Evolutionary conservation across 1,139 yeast species (phyloP).

Genomic region (Pichia inconspicua): DNA sequence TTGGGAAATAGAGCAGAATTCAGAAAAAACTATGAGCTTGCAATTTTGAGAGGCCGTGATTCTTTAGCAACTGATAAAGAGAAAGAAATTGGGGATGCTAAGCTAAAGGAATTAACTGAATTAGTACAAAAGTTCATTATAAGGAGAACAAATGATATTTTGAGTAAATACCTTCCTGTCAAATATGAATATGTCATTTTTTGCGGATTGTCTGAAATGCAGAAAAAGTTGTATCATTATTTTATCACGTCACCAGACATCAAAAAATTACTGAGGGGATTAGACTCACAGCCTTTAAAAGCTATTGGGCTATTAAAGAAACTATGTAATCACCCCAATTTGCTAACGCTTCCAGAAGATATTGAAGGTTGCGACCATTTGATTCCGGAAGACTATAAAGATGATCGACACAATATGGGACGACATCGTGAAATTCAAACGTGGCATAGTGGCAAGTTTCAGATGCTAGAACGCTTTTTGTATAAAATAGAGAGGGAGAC

Average conservation of each 20-base stretch:
- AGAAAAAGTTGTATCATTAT: conserved; percentile 58
- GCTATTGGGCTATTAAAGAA: conserved; percentile 87
- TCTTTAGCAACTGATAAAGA: conserved; percentile 84
- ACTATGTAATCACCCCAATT: conserved; percentile 88
- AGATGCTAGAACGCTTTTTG: conserved; percentile 65
- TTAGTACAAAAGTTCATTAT: conserved; percentile 86
- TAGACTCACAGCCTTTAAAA: conserved; percentile 75
- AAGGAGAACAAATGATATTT: conserved; percentile 89
- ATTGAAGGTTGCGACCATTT: conserved; percentile 57
- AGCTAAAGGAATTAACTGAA: conserved; percentile 61
- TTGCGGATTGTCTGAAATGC: conserved; percentile 77
- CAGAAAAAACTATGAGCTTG: conserved; percentile 73
- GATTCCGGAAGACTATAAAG: conserved; percentile 68
- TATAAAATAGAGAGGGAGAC: conserved; percentile 71
- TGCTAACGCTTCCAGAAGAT: conserved; percentile 68
- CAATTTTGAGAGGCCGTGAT: conserved; percentile 80
- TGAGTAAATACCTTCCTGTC: conserved; percentile 88
- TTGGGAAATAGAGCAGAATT: conserved; percentile 81
- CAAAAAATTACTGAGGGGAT: conserved; percentile 56
- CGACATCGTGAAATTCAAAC: conserved; percentile 52
- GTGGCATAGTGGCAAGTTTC: conserved; percentile 56
- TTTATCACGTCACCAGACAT: conserved; percentile 80
- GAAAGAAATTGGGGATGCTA: conserved; percentile 60
- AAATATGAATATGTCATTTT: conserved; percentile 95
- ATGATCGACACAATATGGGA: conserved; percentile 30